Evolutionary conservation across 495 filamentous ascomycete species (phyloP).

Genomic region (Lasiosphaeria ovina): DNA sequence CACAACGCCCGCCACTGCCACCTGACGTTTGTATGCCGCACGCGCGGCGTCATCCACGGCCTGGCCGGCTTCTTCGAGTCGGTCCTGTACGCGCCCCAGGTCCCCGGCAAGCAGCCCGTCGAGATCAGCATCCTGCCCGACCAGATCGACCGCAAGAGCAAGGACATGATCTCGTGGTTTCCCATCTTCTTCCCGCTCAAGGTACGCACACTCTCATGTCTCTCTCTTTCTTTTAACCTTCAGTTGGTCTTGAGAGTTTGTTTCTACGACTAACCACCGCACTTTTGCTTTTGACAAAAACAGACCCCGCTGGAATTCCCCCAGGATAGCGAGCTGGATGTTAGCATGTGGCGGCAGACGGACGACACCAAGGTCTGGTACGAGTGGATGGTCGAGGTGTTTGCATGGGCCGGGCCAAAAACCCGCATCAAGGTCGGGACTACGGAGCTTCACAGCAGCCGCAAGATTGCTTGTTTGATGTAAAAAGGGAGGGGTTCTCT

Average conservation of each 20-base stretch:
- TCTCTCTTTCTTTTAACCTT: conserved; percentile 4
- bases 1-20: conserved; percentile 81
- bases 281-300: not conserved
- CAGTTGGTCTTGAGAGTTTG: not conserved
- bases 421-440: conserved; percentile 71
- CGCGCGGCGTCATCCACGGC: conserved; percentile 83
- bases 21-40: conserved; percentile 66
- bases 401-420: conserved; percentile 56
- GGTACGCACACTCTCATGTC: conserved; percentile 47
- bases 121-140: conserved; percentile 93
- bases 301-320: conserved; percentile 88
- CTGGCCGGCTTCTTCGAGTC: conserved; percentile 95
- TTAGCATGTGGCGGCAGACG: conserved; percentile 92
- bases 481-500: conserved; percentile 32
- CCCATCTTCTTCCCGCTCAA: conserved; percentile 97
- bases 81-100: conserved; percentile 63
- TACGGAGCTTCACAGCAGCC: conserved; percentile 85
- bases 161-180: conserved; percentile 97
- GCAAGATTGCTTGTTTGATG: conserved; percentile 90
- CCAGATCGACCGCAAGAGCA: conserved; percentile 86
- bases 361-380: conserved; percentile 98
- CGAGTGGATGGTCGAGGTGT: conserved; percentile 93
- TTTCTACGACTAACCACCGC: conserved; percentile 15
- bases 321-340: conserved; percentile 75
- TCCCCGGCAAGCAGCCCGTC: conserved; percentile 47